Evolutionary conservation across 148 eudicot species (phyloP).

Genomic region (Gaultheria prostrata): DNA sequence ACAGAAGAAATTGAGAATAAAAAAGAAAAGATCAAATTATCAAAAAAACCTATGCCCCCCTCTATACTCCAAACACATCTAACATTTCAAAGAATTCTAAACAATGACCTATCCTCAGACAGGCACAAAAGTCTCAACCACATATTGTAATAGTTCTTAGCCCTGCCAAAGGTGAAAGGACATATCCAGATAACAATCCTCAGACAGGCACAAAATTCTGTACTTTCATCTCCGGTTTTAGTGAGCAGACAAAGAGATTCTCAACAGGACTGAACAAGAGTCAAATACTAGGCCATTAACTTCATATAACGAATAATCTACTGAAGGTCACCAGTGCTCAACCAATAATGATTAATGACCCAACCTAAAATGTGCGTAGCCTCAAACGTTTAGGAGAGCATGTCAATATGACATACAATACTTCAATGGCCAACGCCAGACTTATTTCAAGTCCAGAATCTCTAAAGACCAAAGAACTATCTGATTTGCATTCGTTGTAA

Average conservation of each 20-base stretch:
- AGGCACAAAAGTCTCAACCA: background rate
- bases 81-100: too few relatives aligned
- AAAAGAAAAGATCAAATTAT: too few relatives aligned
- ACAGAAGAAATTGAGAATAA: too few relatives aligned
- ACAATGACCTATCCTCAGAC: too few relatives aligned
- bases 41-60: too few relatives aligned
- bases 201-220: background rate
- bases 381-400: background rate
- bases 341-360: background rate
- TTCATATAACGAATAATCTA: background rate
- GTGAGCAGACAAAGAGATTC: background rate
- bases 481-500: background rate
- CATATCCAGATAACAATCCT: background rate
- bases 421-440: background rate
- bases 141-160: background rate
- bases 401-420: background rate
- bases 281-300: too few relatives aligned
- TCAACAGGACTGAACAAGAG: background rate
- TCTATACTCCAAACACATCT: too few relatives aligned
- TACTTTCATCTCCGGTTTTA: background rate
- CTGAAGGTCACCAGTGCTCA: background rate
- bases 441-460: background rate
- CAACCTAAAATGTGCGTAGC: background rate
- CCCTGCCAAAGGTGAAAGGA: background rate
- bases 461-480: background rate